These are phyloP conservation scores for Termitomyces sp. DNA, from an alignment of 768 basidiomycete genomes.

Conservation along the genomic window DNA sequence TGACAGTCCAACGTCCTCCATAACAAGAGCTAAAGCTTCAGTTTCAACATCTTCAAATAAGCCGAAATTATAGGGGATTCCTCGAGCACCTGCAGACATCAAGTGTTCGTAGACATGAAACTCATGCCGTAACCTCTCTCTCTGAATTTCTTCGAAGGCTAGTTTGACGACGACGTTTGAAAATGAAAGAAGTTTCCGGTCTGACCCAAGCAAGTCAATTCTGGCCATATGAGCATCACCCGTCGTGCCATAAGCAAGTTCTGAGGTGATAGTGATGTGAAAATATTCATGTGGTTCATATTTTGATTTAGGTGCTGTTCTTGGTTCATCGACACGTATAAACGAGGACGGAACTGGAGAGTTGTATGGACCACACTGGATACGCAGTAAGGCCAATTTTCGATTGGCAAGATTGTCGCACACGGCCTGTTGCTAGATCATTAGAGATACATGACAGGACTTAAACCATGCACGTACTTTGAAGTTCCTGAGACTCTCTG, in stretches of 20 bases:
- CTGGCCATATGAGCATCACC: neutral
- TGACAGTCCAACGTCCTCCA: slow-evolving; percentile 3
- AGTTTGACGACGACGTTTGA: slow-evolving; percentile 9
- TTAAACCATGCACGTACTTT: neutral
- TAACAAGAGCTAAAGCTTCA: neutral
- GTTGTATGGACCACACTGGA: slow-evolving; percentile 1
- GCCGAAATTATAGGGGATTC: neutral
- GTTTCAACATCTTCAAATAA: slow-evolving; percentile 4
- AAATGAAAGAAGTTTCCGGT: neutral
- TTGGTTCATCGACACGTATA: neutral
- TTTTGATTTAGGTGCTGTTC: neutral
- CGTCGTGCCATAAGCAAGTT: neutral
- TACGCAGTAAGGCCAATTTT: neutral
- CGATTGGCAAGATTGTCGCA: neutral
- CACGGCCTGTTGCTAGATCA: neutral
- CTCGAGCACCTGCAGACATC: neutral
- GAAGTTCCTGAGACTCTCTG: neutral
- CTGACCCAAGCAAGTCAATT: neutral
- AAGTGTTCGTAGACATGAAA: slow-evolving; percentile 9
- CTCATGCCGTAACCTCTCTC: slow-evolving; percentile 5
- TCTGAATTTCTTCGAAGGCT: slow-evolving; percentile 4
- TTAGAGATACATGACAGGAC: neutral
- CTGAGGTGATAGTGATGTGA: neutral
- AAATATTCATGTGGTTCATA: neutral
- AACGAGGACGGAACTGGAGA: slow-evolving; percentile 11